These are phyloP conservation scores for Metarhizium anisopliae DNA, from an alignment of 2,329 filamentous ascomycete species.

Conservation along the genomic window DNA sequence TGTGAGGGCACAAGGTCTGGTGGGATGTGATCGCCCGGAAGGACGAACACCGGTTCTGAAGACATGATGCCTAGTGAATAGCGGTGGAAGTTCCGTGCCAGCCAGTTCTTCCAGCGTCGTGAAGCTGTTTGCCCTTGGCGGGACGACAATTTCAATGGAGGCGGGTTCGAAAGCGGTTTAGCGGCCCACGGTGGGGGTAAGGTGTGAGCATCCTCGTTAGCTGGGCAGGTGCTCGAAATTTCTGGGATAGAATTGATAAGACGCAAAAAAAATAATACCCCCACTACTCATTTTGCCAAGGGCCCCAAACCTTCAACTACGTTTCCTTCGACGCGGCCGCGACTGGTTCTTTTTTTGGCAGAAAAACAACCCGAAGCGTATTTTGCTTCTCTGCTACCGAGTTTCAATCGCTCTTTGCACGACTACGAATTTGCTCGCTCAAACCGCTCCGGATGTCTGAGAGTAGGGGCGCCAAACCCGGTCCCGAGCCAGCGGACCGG, in stretches of 20 bases:
- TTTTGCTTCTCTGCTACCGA: neutral
- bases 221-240: too few species aligned
- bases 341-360: neutral
- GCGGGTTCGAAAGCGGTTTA: conserved; percentile 1
- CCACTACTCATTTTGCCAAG: conserved; percentile 6
- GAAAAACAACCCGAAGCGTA: neutral
- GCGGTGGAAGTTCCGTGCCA: too few species aligned
- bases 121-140: neutral
- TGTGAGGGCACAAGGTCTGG: conserved; percentile 56
- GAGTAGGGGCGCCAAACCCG: conserved; percentile 31
- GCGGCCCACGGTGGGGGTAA: neutral
- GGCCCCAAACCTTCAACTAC: neutral
- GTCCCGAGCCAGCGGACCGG: conserved; percentile 47
- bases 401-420: neutral
- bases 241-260: too few species aligned
- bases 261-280: conserved; percentile 4
- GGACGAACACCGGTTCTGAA: conserved; percentile 52
- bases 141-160: neutral
- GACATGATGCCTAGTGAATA: conserved; percentile 34
- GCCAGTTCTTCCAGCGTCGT: too few species aligned
- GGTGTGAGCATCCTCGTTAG: too few species aligned
- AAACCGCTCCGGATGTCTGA: conserved; percentile 33
- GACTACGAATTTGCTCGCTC: conserved; percentile 1
- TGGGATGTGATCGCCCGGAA: conserved; percentile 74
- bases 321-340: neutral